phyloP scores from a whole-genome alignment of 73 alveolate species.

The Paramecium bursaria region DNA sequence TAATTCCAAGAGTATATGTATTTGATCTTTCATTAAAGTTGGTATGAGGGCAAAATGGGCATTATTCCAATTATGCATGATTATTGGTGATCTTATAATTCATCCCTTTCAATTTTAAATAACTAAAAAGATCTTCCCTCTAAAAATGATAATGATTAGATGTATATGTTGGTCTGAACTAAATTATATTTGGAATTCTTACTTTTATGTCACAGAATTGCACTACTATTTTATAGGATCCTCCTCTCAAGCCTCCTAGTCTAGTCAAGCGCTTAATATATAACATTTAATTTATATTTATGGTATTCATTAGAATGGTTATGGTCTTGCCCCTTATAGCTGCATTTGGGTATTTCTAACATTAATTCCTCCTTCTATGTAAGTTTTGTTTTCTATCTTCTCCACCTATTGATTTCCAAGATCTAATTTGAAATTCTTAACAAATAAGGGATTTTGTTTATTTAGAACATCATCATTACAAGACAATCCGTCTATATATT shows the following conservation, averaged over 20 bases:
- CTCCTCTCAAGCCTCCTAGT: too few relatives aligned
- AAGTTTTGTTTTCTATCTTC: slow-evolving; percentile 86
- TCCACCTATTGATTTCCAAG: slow-evolving; percentile 92
- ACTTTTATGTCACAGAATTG: too few relatives aligned
- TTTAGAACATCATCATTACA: slow-evolving; percentile 98
- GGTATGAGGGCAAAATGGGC: slow-evolving; percentile 89
- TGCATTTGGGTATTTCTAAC: slow-evolving; percentile 66
- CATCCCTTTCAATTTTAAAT: too few relatives aligned
- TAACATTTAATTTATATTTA: too few relatives aligned
- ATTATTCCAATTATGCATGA: slow-evolving; percentile 67
- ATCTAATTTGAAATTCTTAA: slow-evolving; percentile 92
- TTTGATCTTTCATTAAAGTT: slow-evolving; percentile 78
- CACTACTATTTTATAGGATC: too few relatives aligned
- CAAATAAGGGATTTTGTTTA: slow-evolving; percentile 92
- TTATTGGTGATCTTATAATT: too few relatives aligned
- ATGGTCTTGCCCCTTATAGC: slow-evolving; percentile 65
- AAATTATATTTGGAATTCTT: too few relatives aligned
- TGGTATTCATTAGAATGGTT: slow-evolving; percentile 61
- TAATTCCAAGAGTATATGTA: slow-evolving; percentile 72
- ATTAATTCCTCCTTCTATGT: slow-evolving; percentile 86
- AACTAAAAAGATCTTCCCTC: too few relatives aligned
- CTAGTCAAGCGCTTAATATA: too few relatives aligned
- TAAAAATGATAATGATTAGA: too few relatives aligned
- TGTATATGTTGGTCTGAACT: too few relatives aligned
- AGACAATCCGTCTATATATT: slow-evolving; percentile 96